Conservation (phyloP, 2,329 filamentous ascomycete genomes). For the Epichloe festucae region DNA sequence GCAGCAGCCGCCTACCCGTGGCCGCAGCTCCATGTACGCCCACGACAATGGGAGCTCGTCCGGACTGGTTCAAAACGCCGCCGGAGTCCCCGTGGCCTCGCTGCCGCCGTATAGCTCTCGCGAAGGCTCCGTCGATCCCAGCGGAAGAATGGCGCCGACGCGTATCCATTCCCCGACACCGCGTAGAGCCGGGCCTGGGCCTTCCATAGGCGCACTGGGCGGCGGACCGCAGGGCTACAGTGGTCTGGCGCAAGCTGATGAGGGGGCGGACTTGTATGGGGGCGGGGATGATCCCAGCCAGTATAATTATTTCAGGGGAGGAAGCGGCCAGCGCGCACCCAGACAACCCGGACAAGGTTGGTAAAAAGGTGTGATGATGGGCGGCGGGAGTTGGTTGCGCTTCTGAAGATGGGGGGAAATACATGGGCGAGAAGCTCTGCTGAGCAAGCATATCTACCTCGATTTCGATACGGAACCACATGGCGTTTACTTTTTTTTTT, state of each 20-base stretch:
- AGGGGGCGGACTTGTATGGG: constrained; percentile 24
- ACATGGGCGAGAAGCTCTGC: not conserved
- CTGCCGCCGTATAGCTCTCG: constrained; percentile 14
- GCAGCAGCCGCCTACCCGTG: constrained; percentile 15
- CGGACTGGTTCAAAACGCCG: constrained; percentile 40
- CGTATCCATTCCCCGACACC: constrained; percentile 9
- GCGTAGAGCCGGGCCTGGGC: constrained; percentile 17
- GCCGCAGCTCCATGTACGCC: constrained; percentile 35
- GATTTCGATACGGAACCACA: not conserved
- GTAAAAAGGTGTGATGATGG: constrained; percentile 11
- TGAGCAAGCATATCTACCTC: not conserved
- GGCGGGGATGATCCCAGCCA: constrained; percentile 33
- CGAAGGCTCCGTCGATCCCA: constrained; percentile 12
- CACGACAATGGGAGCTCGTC: constrained; percentile 40
- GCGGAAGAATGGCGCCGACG: constrained; percentile 13
- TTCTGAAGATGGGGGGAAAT: not conserved
- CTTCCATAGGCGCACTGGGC: constrained; percentile 38
- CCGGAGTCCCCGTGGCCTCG: constrained; percentile 32
- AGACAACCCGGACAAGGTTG: constrained; percentile 26
- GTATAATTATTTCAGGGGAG: constrained; percentile 45
- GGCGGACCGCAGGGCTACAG: constrained; percentile 48
- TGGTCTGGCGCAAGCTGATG: constrained; percentile 42
- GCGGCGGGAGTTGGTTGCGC: too few relatives aligned
- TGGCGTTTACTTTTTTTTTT: not conserved
- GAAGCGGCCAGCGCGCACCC: constrained; percentile 10